phyloP scores from a whole-genome alignment of 2,329 filamentous ascomycete genomes.

The Cyphellophora europaea region DNA sequence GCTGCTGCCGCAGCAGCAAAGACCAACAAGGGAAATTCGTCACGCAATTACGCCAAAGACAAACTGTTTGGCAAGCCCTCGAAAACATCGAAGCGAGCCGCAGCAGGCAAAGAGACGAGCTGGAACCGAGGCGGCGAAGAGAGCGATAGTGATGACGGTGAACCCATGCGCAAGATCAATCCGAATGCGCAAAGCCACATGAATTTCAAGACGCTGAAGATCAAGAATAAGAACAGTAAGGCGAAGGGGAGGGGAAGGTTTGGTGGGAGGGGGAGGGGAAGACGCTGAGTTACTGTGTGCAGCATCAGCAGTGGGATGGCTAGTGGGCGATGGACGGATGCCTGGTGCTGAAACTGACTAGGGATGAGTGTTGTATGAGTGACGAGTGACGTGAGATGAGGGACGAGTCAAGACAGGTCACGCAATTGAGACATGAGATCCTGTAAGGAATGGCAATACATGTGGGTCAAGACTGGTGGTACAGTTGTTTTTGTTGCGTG shows the following conservation, averaged over 20 bases:
- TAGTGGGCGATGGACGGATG: too few species aligned
- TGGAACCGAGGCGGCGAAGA: slow-evolving; percentile 6
- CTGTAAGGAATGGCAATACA: too few species aligned
- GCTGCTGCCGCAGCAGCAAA: neutral
- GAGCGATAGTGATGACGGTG: slow-evolving; percentile 9
- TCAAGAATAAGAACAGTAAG: slow-evolving; percentile 27
- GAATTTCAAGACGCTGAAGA: slow-evolving; percentile 39
- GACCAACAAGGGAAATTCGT: slow-evolving; percentile 1
- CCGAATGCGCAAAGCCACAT: slow-evolving; percentile 32
- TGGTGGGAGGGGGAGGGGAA: slow-evolving; percentile 17
- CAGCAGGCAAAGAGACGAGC: slow-evolving; percentile 13
- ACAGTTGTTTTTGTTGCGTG: too few species aligned
- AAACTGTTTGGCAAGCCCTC: slow-evolving; percentile 1
- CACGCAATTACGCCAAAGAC: neutral
- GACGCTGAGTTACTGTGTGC: neutral
- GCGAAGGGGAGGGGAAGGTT: slow-evolving; percentile 29
- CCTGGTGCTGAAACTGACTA: too few species aligned
- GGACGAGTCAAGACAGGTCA: too few species aligned
- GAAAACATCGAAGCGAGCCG: slow-evolving; percentile 18
- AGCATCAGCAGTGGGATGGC: too few species aligned
- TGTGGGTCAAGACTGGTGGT: too few species aligned
- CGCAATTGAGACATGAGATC: too few species aligned
- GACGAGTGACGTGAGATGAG: too few species aligned
- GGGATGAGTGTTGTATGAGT: too few species aligned
- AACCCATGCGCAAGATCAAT: slow-evolving; percentile 28